These are phyloP conservation scores for Saccharomyces cerevisiae DNA, from an alignment of 805 yeast genomes.

Conservation along the genomic window DNA sequence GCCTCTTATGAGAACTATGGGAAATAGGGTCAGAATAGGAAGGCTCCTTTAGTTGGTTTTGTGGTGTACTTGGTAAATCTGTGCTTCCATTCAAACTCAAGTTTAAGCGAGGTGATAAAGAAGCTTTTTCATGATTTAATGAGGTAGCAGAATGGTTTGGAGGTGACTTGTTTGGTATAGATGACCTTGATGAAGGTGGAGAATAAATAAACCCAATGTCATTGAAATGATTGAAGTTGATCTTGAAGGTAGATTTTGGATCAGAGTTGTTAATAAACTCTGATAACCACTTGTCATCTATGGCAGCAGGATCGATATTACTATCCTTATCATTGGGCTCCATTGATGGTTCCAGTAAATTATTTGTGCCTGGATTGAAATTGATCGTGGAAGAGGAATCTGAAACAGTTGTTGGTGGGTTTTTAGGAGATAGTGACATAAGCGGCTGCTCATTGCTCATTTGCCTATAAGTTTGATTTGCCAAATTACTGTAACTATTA, in stretches of 20 bases:
- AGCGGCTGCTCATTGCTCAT: neutral
- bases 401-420: neutral
- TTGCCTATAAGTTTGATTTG: neutral
- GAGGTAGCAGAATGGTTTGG: neutral
- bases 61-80: neutral
- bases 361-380: neutral
- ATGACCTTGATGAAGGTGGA: neutral
- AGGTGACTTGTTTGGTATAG: neutral
- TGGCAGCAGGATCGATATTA: neutral
- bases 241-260: conserved; percentile 6
- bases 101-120: neutral
- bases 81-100: neutral
- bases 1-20: neutral
- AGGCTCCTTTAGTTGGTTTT: neutral
- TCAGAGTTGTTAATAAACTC: conserved; percentile 41
- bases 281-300: conserved; percentile 44
- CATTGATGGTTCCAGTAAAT: neutral
- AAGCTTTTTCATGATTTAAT: neutral
- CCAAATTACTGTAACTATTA: conserved; percentile 3
- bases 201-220: conserved; percentile 45
- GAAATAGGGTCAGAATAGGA: neutral
- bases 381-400: neutral
- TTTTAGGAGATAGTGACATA: neutral
- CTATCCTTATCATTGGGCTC: neutral
- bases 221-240: conserved; percentile 41